Evolutionary conservation across 495 filamentous ascomycete species (phyloP).

Genomic region (Pyrenula aspistea): DNA sequence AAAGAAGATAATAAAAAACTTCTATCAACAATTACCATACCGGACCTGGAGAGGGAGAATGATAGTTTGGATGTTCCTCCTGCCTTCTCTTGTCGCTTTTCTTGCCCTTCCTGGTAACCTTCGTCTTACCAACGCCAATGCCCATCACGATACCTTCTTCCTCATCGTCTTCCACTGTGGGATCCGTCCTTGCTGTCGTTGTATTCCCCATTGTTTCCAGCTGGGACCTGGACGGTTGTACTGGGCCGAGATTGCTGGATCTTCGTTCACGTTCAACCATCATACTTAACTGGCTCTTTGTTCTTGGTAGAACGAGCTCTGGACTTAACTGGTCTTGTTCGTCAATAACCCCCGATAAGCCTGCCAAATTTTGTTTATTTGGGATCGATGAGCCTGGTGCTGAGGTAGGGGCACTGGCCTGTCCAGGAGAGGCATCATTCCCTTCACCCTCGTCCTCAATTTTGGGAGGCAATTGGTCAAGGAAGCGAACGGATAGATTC

Average conservation of each 20-base stretch:
- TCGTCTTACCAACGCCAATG: neutral
- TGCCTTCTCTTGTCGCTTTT: neutral
- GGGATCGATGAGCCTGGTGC: neutral
- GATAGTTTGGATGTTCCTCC: neutral
- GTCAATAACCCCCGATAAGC: neutral
- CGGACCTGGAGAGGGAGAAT: neutral
- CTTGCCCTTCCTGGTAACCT: neutral
- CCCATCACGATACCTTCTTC: neutral
- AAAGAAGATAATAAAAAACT: too few species aligned
- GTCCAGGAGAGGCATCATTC: neutral
- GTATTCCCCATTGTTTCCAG: neutral
- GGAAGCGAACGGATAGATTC: neutral
- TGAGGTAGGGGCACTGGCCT: neutral
- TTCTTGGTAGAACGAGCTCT: conserved; percentile 9
- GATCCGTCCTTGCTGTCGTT: neutral
- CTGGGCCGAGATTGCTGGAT: neutral
- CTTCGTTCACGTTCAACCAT: conserved; percentile 7
- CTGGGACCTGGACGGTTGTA: too few species aligned
- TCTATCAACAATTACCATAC: too few species aligned
- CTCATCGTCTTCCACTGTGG: neutral
- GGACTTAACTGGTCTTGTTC: neutral
- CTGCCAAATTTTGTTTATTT: neutral
- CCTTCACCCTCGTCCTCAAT: neutral
- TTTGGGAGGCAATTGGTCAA: neutral
- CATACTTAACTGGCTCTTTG: conserved; percentile 16